phyloP scores from a whole-genome alignment of 2,329 filamentous ascomycete genomes.

The Chaetomium sp. region DNA sequence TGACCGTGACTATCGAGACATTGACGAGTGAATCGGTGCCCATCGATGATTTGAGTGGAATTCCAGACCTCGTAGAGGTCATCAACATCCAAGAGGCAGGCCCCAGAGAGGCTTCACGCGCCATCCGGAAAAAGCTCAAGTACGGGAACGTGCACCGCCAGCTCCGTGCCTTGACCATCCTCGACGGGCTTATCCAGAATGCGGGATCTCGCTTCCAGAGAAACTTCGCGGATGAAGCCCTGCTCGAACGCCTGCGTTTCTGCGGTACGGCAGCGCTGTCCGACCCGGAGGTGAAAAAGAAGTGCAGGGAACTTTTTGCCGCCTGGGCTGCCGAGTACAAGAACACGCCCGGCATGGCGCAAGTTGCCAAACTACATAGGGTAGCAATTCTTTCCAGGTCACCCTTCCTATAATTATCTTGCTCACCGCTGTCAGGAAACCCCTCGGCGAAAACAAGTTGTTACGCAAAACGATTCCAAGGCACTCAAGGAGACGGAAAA shows the following conservation, averaged over 20 bases:
- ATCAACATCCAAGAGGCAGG: slow-evolving; percentile 87
- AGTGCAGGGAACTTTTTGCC: slow-evolving; percentile 83
- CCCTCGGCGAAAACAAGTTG: slow-evolving; percentile 68
- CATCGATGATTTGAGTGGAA: slow-evolving; percentile 87
- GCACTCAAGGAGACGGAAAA: slow-evolving; percentile 80
- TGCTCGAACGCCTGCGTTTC: slow-evolving; percentile 87
- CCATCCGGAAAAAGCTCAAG: slow-evolving; percentile 97
- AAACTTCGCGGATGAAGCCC: slow-evolving; percentile 83
- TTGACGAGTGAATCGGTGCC: slow-evolving; percentile 88
- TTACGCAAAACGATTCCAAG: slow-evolving; percentile 76
- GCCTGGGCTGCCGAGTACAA: slow-evolving; percentile 86
- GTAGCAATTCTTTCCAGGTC: slow-evolving; percentile 39
- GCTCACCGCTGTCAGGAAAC: slow-evolving; percentile 51
- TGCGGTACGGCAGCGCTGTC: slow-evolving; percentile 83
- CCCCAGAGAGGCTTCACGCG: slow-evolving; percentile 84
- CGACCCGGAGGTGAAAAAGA: slow-evolving; percentile 81
- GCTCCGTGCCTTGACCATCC: slow-evolving; percentile 80
- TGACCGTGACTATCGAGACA: slow-evolving; percentile 89
- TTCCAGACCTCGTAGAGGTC: slow-evolving; percentile 92
- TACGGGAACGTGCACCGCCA: slow-evolving; percentile 95
- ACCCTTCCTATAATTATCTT: background rate
- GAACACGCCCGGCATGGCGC: slow-evolving; percentile 74
- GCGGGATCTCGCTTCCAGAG: slow-evolving; percentile 85
- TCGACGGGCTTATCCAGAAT: slow-evolving; percentile 94
- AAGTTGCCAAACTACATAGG: slow-evolving; percentile 76